These are phyloP conservation scores for Apiospora phragmitis DNA, from an alignment of 2,329 filamentous ascomycete genomes.

Conservation along the genomic window DNA sequence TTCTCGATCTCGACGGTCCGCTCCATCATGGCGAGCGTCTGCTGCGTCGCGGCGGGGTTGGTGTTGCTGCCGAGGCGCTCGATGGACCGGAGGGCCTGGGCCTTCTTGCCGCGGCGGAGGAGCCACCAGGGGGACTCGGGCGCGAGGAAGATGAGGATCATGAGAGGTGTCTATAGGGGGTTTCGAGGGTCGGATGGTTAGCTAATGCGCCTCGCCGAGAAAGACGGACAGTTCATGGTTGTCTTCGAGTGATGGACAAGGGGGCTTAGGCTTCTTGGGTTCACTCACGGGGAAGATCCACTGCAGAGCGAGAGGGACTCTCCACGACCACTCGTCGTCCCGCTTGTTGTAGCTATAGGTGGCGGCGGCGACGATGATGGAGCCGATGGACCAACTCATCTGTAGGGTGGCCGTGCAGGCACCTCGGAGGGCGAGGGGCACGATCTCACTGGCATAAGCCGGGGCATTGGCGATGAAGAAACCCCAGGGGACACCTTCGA, in stretches of 20 bases:
- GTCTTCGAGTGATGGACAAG: too few species aligned
- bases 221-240: too few species aligned
- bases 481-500: conserved; percentile 63
- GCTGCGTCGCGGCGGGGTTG: conserved; percentile 37
- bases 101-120: conserved; percentile 20
- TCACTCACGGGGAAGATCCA: conserved; percentile 53
- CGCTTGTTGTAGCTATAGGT: conserved; percentile 51
- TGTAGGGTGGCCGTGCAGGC: conserved; percentile 60
- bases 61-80: conserved; percentile 26
- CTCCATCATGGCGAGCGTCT: conserved; percentile 46
- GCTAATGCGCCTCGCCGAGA: not conserved
- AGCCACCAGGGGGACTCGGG: conserved; percentile 18
- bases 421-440: conserved; percentile 56
- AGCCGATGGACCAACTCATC: conserved; percentile 65
- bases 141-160: conserved; percentile 13
- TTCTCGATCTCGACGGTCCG: conserved; percentile 38
- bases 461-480: conserved; percentile 65
- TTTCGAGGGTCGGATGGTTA: conserved; percentile 28
- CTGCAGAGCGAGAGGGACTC: conserved; percentile 55
- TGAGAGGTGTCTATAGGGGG: conserved; percentile 30
- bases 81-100: conserved; percentile 31
- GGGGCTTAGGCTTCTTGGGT: too few species aligned
- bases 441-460: conserved; percentile 61
- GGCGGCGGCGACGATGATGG: conserved; percentile 58
- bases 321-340: conserved; percentile 33